Percentiles rank a stretch among this genome's conserved stretches.
phyloP scores from a whole-genome alignment of 176 grass and related monocot species.

The Typha latifolia region DNA sequence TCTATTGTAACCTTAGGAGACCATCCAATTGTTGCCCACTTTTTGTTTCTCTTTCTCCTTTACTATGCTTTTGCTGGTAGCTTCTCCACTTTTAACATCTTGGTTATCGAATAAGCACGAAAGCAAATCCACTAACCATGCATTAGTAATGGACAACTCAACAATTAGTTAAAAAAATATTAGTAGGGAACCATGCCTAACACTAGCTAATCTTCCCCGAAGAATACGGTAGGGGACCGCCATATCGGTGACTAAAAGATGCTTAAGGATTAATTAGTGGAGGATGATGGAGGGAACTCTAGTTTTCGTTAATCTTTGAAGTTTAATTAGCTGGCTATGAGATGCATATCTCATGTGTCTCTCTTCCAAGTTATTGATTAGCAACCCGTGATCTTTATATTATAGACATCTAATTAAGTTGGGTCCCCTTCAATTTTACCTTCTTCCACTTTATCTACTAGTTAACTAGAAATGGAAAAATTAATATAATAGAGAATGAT shows the following conservation, averaged over 20 bases:
- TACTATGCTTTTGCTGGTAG: background rate
- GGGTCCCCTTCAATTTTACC: too few relatives aligned
- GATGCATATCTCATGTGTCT: too few relatives aligned
- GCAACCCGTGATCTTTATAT: too few relatives aligned
- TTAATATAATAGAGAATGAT: too few relatives aligned
- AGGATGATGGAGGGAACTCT: too few relatives aligned
- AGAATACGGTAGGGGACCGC: background rate
- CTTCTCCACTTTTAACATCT: background rate
- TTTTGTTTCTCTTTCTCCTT: background rate
- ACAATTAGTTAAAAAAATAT: background rate
- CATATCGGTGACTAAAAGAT: background rate
- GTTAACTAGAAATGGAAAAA: too few relatives aligned
- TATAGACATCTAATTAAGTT: too few relatives aligned
- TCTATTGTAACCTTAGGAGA: background rate
- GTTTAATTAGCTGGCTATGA: too few relatives aligned
- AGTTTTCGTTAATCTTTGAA: too few relatives aligned
- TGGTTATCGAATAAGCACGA: background rate
- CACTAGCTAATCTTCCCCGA: background rate
- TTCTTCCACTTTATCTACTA: too few relatives aligned
- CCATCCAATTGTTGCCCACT: background rate
- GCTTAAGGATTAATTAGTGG: background rate
- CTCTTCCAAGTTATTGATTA: too few relatives aligned
- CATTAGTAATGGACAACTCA: background rate
- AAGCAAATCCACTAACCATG: slow-evolving; percentile 5
- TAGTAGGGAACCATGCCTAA: slow-evolving; percentile 6